phyloP scores from a whole-genome alignment of 257 asterid species.

The Jacaranda mimosifolia region DNA sequence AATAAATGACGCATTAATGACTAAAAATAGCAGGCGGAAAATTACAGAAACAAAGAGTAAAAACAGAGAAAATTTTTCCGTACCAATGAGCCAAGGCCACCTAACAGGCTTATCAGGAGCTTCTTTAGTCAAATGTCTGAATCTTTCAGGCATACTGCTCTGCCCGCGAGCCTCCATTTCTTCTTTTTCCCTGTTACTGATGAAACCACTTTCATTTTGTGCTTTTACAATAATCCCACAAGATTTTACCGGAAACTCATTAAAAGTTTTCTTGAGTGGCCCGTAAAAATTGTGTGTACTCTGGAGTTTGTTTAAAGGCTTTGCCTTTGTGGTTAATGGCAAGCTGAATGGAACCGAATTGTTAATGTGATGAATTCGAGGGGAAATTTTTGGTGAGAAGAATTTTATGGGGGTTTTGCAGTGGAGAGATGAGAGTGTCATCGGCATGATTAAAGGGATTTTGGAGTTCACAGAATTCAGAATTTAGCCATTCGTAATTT shows the following conservation, averaged over 20 bases:
- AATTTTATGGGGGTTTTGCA: slow-evolving; percentile 40
- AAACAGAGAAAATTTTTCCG: background rate
- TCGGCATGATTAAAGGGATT: slow-evolving; percentile 50
- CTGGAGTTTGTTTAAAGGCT: slow-evolving; percentile 40
- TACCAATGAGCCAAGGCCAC: slow-evolving; percentile 89
- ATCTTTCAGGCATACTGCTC: slow-evolving; percentile 90
- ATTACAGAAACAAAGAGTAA: background rate
- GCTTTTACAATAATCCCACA: slow-evolving; percentile 51
- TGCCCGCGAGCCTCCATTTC: slow-evolving; percentile 67
- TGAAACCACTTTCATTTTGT: slow-evolving; percentile 45
- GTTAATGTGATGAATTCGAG: slow-evolving; percentile 33
- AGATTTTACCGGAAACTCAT: slow-evolving; percentile 42
- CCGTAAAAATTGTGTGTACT: slow-evolving; percentile 40
- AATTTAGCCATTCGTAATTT: slow-evolving; percentile 41
- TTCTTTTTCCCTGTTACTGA: slow-evolving; percentile 39
- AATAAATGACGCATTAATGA: slow-evolving; percentile 4
- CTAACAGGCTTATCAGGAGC: slow-evolving; percentile 79
- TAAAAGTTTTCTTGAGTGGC: slow-evolving; percentile 32
- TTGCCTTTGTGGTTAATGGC: slow-evolving; percentile 31
- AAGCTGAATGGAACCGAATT: slow-evolving; percentile 33
- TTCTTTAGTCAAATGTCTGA: slow-evolving; percentile 77
- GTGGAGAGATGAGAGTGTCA: slow-evolving; percentile 51
- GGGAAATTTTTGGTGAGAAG: slow-evolving; percentile 33
- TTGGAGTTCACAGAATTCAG: slow-evolving; percentile 21
- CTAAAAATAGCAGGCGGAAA: background rate